Evolutionary conservation across 192 early-diverging fungal species (phyloP).

Genomic region (Coemansia sp.): DNA sequence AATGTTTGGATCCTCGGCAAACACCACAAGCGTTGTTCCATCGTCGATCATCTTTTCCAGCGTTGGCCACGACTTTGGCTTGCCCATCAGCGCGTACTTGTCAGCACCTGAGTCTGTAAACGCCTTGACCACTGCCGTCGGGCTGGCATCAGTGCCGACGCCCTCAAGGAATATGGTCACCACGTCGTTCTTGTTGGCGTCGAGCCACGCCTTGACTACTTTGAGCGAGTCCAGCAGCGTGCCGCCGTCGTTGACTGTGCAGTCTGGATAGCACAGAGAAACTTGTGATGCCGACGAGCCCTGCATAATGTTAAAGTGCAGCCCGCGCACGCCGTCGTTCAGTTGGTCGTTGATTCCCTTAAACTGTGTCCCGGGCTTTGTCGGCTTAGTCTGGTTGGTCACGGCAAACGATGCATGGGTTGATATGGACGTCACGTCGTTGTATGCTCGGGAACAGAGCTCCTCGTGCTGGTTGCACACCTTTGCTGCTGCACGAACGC

Average conservation of each 20-base stretch:
- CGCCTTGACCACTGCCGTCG: constrained; percentile 30
- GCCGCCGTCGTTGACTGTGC: constrained; percentile 47
- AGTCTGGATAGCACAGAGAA: constrained; percentile 42
- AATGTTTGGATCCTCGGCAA: constrained; percentile 39
- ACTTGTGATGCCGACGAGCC: constrained; percentile 31
- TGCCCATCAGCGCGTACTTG: constrained; percentile 35
- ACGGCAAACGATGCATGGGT: constrained; percentile 52
- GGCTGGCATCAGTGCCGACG: constrained; percentile 21
- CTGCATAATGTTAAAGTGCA: constrained; percentile 43
- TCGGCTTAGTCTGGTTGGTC: constrained; percentile 15
- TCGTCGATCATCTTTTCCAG: constrained; percentile 35
- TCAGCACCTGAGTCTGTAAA: constrained; percentile 37
- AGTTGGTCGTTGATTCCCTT: constrained; percentile 46
- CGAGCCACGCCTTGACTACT: constrained; percentile 43
- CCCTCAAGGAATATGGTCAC: constrained; percentile 52
- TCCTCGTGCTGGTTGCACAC: constrained; percentile 46
- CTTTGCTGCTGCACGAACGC: constrained; percentile 11
- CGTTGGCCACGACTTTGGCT: constrained; percentile 40
- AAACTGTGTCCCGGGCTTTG: constrained; percentile 44
- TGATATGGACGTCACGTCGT: constrained; percentile 39
- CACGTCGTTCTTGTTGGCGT: constrained; percentile 42
- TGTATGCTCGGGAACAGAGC: constrained; percentile 49
- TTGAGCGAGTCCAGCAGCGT: constrained; percentile 30
- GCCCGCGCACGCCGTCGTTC: constrained; percentile 48
- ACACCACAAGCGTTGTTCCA: constrained; percentile 47